These are phyloP conservation scores for Solanum pennellii DNA, from an alignment of 257 asterid genomes.

Conservation along the genomic window DNA sequence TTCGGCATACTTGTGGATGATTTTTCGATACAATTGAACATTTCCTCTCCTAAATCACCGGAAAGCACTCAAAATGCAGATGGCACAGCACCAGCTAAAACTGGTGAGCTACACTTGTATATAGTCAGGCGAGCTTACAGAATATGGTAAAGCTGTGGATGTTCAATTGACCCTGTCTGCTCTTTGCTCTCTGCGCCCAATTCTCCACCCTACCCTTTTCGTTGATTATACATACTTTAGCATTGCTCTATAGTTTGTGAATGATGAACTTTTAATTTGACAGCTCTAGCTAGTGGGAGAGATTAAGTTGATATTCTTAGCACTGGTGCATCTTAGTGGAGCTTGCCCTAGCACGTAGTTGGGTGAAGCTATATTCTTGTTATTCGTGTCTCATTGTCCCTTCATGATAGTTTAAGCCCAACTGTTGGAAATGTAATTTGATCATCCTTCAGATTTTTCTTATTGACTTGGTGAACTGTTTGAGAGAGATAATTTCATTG, in stretches of 20 bases:
- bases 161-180: background rate
- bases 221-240: background rate
- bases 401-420: background rate
- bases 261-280: background rate
- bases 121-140: background rate
- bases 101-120: slow-evolving; percentile 36
- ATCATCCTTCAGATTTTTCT: background rate
- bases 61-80: slow-evolving; percentile 51
- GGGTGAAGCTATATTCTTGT: background rate
- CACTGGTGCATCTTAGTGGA: background rate
- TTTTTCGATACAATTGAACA: slow-evolving; percentile 36
- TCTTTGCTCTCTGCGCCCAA: background rate
- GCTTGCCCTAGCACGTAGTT: background rate
- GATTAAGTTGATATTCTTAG: background rate
- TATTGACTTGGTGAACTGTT: background rate
- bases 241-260: background rate
- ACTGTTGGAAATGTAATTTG: background rate
- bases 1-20: slow-evolving; percentile 60
- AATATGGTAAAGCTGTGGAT: background rate
- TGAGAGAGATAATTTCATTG: background rate
- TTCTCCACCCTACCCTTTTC: background rate
- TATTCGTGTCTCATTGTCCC: background rate
- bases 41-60: slow-evolving; percentile 29
- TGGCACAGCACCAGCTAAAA: slow-evolving; percentile 33
- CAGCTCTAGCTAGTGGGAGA: background rate